Conservation (phyloP, 148 eudicot genomes). For the Selenicereus undatus region DNA sequence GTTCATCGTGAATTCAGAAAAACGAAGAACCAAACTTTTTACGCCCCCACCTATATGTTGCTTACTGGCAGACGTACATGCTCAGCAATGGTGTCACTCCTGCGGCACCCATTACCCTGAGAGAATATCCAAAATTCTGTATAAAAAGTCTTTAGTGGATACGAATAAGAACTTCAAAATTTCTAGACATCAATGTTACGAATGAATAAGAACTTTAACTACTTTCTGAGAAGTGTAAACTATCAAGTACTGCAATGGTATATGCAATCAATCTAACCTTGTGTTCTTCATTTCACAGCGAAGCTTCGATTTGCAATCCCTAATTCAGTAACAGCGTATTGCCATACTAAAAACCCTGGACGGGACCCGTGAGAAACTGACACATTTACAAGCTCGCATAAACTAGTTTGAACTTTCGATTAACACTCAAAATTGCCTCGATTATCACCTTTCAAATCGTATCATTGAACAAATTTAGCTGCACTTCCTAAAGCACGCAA, state of each 20-base stretch:
- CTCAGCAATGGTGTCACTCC: too few relatives aligned
- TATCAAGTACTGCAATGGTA: neutral
- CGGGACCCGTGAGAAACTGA: neutral
- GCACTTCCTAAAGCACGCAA: too few relatives aligned
- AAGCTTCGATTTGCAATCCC: neutral
- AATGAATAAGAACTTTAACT: neutral
- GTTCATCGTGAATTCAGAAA: neutral
- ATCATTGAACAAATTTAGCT: neutral
- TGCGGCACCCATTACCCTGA: too few relatives aligned
- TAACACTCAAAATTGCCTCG: neutral
- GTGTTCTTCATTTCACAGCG: too few relatives aligned
- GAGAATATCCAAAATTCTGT: too few relatives aligned
- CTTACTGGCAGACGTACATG: too few relatives aligned
- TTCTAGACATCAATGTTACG: neutral
- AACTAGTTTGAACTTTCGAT: neutral
- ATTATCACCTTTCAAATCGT: neutral
- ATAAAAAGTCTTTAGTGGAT: too few relatives aligned
- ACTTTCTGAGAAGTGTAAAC: neutral
- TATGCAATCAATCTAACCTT: neutral
- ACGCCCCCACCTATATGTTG: too few relatives aligned
- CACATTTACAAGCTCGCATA: neutral
- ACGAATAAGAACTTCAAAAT: too few relatives aligned
- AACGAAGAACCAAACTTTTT: neutral
- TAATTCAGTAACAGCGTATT: neutral
- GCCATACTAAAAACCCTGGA: neutral